Evolutionary conservation across 2,329 filamentous ascomycete genomes (phyloP).

Genomic region (Alternaria novae-zelandiae): DNA sequence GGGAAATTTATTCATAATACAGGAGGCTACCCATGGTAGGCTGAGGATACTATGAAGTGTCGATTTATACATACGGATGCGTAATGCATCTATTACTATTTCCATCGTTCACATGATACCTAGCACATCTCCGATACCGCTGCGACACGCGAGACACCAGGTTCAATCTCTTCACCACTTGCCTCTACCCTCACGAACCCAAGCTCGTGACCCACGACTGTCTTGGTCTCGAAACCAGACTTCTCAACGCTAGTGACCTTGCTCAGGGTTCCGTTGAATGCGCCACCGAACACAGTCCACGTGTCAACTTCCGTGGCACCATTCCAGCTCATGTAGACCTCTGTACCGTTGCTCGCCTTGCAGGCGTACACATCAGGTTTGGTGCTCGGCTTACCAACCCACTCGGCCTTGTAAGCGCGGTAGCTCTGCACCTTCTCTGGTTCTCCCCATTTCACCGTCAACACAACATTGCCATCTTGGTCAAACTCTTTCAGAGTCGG

Average conservation of each 20-base stretch:
- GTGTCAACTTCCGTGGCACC: slow-evolving; percentile 9
- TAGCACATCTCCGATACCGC: background rate
- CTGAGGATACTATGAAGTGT: rapidly evolving
- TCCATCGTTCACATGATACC: background rate
- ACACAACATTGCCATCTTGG: slow-evolving; percentile 2
- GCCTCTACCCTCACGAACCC: background rate
- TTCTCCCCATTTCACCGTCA: slow-evolving; percentile 8
- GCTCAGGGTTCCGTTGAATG: background rate
- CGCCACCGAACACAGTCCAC: slow-evolving; percentile 7
- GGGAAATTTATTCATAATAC: slow-evolving; percentile 42
- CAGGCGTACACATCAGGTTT: slow-evolving; percentile 10
- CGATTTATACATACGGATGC: background rate
- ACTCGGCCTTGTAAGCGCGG: slow-evolving; percentile 9
- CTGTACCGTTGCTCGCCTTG: background rate
- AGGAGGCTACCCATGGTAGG: slow-evolving; percentile 43
- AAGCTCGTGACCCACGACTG: background rate
- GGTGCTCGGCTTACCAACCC: slow-evolving; percentile 13
- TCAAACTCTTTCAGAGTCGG: slow-evolving; percentile 10
- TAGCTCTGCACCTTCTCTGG: slow-evolving; percentile 11
- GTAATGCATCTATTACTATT: background rate
- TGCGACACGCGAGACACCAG: background rate
- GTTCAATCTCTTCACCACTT: background rate
- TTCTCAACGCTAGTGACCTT: background rate
- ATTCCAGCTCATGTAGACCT: slow-evolving; percentile 19
- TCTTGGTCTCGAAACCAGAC: slow-evolving; percentile 1